These are phyloP conservation scores for Alternaria conjuncta DNA, from an alignment of 2,329 filamentous ascomycete genomes.

Conservation along the genomic window DNA sequence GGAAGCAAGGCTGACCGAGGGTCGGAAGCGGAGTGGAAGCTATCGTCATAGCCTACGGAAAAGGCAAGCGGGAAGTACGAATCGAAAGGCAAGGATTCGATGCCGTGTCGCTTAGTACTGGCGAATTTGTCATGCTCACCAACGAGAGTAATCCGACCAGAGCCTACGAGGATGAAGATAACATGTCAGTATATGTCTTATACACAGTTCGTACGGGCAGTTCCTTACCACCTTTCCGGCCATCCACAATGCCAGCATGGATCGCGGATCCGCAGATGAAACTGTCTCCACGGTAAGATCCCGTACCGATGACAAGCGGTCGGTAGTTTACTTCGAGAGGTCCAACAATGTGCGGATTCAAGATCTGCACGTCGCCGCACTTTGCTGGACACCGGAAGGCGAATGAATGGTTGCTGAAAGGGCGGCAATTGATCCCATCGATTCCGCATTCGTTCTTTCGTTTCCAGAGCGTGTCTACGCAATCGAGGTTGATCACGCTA, in stretches of 20 bases:
- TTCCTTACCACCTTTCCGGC: conserved; percentile 70
- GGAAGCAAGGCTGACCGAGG: conserved; percentile 80
- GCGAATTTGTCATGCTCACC: conserved; percentile 70
- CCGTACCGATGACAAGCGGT: conserved; percentile 62
- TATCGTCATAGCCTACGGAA: conserved; percentile 70
- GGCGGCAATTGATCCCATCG: conserved; percentile 75
- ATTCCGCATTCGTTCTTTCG: conserved; percentile 74
- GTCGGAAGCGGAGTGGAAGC: conserved; percentile 70
- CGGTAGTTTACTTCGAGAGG: conserved; percentile 65
- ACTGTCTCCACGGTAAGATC: conserved; percentile 86
- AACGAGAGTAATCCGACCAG: conserved; percentile 76
- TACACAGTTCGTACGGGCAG: not conserved
- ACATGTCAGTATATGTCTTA: not conserved
- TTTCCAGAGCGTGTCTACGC: conserved; percentile 73
- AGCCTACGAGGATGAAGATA: not conserved
- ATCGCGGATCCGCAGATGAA: conserved; percentile 88
- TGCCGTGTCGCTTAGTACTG: conserved; percentile 70
- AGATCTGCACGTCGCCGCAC: conserved; percentile 68
- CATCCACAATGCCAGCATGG: conserved; percentile 76
- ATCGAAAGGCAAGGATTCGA: conserved; percentile 78
- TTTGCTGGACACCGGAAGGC: conserved; percentile 77
- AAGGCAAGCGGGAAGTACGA: conserved; percentile 89
- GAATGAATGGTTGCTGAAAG: conserved; percentile 72
- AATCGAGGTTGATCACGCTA: conserved; percentile 70
- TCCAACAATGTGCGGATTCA: conserved; percentile 77